These are phyloP conservation scores for Spergularia azorica DNA, from an alignment of 179 eudicot genomes.

Conservation along the genomic window DNA sequence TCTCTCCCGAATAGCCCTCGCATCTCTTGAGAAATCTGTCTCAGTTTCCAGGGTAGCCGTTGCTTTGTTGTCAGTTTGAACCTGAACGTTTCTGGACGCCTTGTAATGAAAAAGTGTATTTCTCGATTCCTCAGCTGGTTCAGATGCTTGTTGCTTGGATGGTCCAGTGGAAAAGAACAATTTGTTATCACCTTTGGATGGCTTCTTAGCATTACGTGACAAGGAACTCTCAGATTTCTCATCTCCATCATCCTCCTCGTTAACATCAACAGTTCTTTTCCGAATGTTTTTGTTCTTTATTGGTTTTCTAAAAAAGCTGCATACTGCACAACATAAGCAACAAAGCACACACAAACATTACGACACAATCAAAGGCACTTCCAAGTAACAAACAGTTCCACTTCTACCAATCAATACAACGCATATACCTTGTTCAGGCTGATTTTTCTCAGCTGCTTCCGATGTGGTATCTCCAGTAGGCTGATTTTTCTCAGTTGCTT, in stretches of 20 bases:
- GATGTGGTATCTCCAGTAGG: no score
- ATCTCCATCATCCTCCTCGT: conserved; percentile 51
- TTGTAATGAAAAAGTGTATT: conserved; percentile 63
- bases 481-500: conserved; percentile 15
- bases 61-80: conserved; percentile 75
- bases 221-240: conserved; percentile 36
- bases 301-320: conserved; percentile 81
- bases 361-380: not conserved
- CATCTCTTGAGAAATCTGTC: conserved; percentile 75
- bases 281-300: conserved; percentile 75
- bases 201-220: conserved; percentile 42
- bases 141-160: conserved; percentile 37
- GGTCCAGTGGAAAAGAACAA: conserved; percentile 65
- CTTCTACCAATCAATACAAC: not conserved
- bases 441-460: not conserved
- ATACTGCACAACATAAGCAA: conserved; percentile 38
- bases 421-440: conserved; percentile 34
- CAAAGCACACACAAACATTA: not conserved
- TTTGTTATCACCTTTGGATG: conserved; percentile 50
- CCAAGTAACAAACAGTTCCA: not conserved
- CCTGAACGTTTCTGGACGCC: conserved; percentile 75
- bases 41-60: conserved; percentile 92
- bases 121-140: conserved; percentile 39
- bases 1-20: conserved; percentile 60
- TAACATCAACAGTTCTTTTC: conserved; percentile 49